phyloP scores from a whole-genome alignment of 352 stramenopile species.

The Peronosclerospora sorghi region DNA sequence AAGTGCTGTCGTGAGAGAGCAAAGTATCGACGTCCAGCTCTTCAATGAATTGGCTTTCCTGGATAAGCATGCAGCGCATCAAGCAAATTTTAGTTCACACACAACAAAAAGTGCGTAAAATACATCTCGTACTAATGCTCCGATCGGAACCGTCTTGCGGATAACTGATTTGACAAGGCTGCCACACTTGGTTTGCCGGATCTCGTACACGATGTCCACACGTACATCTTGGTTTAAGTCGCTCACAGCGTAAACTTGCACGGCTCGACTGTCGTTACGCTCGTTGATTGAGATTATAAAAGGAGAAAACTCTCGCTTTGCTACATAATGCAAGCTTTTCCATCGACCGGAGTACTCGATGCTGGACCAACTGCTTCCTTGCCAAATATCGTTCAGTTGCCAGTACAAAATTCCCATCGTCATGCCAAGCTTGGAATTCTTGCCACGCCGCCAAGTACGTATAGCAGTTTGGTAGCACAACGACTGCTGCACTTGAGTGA shows the following conservation, averaged over 20 bases:
- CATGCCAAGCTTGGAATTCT: slow-evolving; percentile 31
- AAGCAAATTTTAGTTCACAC: slow-evolving; percentile 1
- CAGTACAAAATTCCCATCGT: slow-evolving; percentile 83
- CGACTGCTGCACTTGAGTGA: slow-evolving; percentile 70
- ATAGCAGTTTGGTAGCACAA: slow-evolving; percentile 76
- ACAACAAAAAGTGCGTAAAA: not conserved
- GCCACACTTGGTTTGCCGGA: slow-evolving; percentile 29
- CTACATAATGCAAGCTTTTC: slow-evolving; percentile 76
- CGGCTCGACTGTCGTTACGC: slow-evolving; percentile 3
- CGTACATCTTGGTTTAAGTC: slow-evolving; percentile 27
- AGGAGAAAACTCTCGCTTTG: slow-evolving; percentile 56
- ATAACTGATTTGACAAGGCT: slow-evolving; percentile 30
- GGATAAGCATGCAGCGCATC: not conserved
- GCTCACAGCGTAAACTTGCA: slow-evolving; percentile 38
- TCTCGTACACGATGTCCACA: slow-evolving; percentile 31
- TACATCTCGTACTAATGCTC: slow-evolving; percentile 25
- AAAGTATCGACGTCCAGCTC: slow-evolving; percentile 14
- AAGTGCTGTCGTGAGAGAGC: slow-evolving; percentile 13
- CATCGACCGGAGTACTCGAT: slow-evolving; percentile 70
- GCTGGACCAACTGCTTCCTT: slow-evolving; percentile 79
- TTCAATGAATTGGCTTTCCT: slow-evolving; percentile 31
- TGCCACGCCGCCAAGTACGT: slow-evolving; percentile 52
- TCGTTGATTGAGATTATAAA: slow-evolving; percentile 42
- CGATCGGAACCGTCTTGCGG: slow-evolving; percentile 14
- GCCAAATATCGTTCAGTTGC: slow-evolving; percentile 85